Evolutionary conservation across 169 alveolate genomes (phyloP).

Genomic region (Cryptosporidium ubiquitum): DNA sequence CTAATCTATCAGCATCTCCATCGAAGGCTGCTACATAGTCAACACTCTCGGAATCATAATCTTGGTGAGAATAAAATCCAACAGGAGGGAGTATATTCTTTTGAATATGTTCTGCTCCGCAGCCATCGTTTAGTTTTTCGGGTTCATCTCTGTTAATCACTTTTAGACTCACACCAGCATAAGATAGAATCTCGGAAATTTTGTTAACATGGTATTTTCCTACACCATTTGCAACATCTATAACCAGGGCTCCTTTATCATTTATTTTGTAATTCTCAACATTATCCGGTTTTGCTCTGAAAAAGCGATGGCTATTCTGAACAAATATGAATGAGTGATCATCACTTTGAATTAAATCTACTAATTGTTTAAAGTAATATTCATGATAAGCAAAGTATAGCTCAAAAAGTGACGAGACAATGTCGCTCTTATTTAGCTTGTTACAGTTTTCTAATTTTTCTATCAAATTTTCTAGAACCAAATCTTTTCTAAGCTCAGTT

Average conservation of each 20-base stretch:
- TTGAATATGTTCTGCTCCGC: slow-evolving; percentile 91
- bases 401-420: background rate
- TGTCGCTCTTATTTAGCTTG: background rate
- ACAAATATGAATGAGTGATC: background rate
- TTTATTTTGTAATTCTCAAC: slow-evolving; percentile 41
- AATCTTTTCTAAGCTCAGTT: background rate
- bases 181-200: slow-evolving; percentile 42
- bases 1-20: slow-evolving; percentile 92
- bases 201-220: slow-evolving; percentile 78
- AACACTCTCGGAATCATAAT: slow-evolving; percentile 13
- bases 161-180: slow-evolving; percentile 52
- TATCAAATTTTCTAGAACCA: background rate
- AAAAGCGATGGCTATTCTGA: background rate
- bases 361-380: slow-evolving; percentile 16
- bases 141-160: slow-evolving; percentile 76
- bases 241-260: slow-evolving; percentile 70
- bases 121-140: slow-evolving; percentile 80
- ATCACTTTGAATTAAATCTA: background rate
- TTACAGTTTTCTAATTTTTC: background rate
- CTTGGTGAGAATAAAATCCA: slow-evolving; percentile 40
- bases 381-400: slow-evolving; percentile 38
- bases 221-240: slow-evolving; percentile 85
- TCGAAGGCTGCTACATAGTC: slow-evolving; percentile 79
- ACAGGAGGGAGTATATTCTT: slow-evolving; percentile 82
- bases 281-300: background rate